Conservation (phyloP, 768 basidiomycete genomes). For the Agrocybe praecox region DNA sequence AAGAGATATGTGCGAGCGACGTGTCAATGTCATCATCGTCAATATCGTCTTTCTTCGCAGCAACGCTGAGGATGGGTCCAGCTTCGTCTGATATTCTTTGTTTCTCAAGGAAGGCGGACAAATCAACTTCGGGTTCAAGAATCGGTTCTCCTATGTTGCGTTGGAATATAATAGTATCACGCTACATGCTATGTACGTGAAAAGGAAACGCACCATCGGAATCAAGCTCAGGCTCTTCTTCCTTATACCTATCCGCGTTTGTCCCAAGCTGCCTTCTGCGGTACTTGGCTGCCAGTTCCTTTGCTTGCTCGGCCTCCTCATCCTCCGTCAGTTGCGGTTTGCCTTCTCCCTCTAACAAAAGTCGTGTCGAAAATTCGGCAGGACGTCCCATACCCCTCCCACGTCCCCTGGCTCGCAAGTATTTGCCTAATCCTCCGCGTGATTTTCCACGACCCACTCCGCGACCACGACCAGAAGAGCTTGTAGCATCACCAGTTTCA, state of each 20-base stretch:
- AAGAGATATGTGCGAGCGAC: slow-evolving; percentile 54
- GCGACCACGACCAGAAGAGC: slow-evolving; percentile 25
- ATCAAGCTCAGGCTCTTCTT: slow-evolving; percentile 68
- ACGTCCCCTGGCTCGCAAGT: slow-evolving; percentile 69
- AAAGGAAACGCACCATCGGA: slow-evolving; percentile 57
- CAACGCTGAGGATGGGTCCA: slow-evolving; percentile 21
- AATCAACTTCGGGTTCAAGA: slow-evolving; percentile 72
- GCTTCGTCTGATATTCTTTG: slow-evolving; percentile 51
- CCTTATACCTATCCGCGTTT: slow-evolving; percentile 76
- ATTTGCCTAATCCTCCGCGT: slow-evolving; percentile 74
- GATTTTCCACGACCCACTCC: slow-evolving; percentile 57
- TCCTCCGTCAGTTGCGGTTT: slow-evolving; percentile 40
- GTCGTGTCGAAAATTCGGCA: slow-evolving; percentile 64
- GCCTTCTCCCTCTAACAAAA: slow-evolving; percentile 63
- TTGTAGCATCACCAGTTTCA: neutral
- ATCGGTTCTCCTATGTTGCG: slow-evolving; percentile 56
- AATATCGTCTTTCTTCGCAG: slow-evolving; percentile 27
- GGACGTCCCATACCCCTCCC: slow-evolving; percentile 62
- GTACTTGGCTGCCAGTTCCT: slow-evolving; percentile 53
- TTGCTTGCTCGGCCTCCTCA: slow-evolving; percentile 50
- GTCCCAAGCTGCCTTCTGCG: slow-evolving; percentile 60
- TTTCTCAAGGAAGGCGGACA: slow-evolving; percentile 65
- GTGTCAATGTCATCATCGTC: slow-evolving; percentile 66
- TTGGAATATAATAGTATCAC: neutral
- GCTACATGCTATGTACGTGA: neutral